Base-by-base conservation (phyloP, 129 eudicot species). In the Helianthus tuberosus region DNA sequence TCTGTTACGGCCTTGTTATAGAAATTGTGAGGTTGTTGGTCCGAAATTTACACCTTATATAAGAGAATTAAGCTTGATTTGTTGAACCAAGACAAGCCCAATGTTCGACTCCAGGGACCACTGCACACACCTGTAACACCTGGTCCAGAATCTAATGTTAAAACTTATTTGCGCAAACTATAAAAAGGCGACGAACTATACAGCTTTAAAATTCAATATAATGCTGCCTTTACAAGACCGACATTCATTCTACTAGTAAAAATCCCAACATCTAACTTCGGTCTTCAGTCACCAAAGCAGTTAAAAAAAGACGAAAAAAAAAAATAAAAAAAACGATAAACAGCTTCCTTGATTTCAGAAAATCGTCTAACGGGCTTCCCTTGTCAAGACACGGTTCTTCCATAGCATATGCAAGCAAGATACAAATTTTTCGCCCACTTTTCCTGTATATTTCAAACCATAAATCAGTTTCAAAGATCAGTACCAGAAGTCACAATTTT, bases 401-500 rank as follows among this genome's bases (percentile, higher is more conserved):
- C 96, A 79, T 87, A 87, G 84, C 96, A 90, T 67, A 90, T 69
- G 71, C 87, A 83, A 50, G 93, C 84, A 48, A 90, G 89, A 68
- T 90, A 90, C 47, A 90, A 76, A 81, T 90, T 90, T 77, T 87
- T 90, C 6, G 86, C 89, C 96, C 96, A 90, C 81, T 90, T 90
- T 13, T 87, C 96, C 96, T 90, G 83, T 82, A 83, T 44, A 61
- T 23, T 43, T 27, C 60, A 71, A 72, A 66, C 16, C 38, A 64
- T 0, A 51, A 72, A 53, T 14, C 44, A 57, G 55, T 1, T 6
- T 77, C 60, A 77, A 44, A 36, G 11, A 49, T 32, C 39, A 5
- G 8, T 1, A 25, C 57, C 57, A 5, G 57, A 51, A 53, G 11
- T 53, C 60, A 17, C 57, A 53, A 53, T 16, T 16, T 53, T 12